Percentiles rank a stretch among this genome's conserved stretches.
Conservation (phyloP, 2,329 filamentous ascomycete species). For the Fusarium chaquense region DNA sequence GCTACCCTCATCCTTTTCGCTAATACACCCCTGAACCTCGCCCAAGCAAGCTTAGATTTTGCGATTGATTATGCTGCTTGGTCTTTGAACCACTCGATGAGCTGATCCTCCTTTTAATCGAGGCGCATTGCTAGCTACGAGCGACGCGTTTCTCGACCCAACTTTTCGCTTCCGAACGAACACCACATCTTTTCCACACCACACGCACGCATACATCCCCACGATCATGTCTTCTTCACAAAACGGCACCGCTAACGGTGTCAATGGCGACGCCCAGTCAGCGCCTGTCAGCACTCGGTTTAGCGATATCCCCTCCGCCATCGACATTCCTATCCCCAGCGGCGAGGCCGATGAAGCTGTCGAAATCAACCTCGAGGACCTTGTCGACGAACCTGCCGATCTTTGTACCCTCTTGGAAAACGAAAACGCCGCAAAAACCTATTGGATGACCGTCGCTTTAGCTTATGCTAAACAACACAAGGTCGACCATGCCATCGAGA, state of each 20-base stretch:
- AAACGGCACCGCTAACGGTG: slow-evolving; percentile 61
- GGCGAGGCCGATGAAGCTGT: slow-evolving; percentile 79
- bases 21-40: slow-evolving; percentile 1
- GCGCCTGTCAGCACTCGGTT: slow-evolving; percentile 67
- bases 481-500: slow-evolving; percentile 83
- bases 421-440: slow-evolving; percentile 88
- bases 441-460: slow-evolving; percentile 98
- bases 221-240: slow-evolving; percentile 56
- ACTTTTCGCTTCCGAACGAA: slow-evolving; percentile 33
- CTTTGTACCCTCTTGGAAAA: slow-evolving; percentile 95
- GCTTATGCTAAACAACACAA: slow-evolving; percentile 97
- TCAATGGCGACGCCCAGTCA: slow-evolving; percentile 54
- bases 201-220: slow-evolving; percentile 2
- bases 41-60: slow-evolving; percentile 1
- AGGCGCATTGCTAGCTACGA: slow-evolving; percentile 50
- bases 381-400: slow-evolving; percentile 94
- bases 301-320: slow-evolving; percentile 72
- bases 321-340: slow-evolving; percentile 74
- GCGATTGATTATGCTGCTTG: slow-evolving; percentile 47
- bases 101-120: slow-evolving; percentile 46
- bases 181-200: slow-evolving; percentile 14
- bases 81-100: slow-evolving; percentile 46
- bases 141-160: slow-evolving; percentile 49
- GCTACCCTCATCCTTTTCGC: slow-evolving; percentile 8
- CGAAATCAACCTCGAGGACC: slow-evolving; percentile 91